phyloP scores from a whole-genome alignment of 2,329 filamentous ascomycete species.

The Karstenula rhodostoma region DNA sequence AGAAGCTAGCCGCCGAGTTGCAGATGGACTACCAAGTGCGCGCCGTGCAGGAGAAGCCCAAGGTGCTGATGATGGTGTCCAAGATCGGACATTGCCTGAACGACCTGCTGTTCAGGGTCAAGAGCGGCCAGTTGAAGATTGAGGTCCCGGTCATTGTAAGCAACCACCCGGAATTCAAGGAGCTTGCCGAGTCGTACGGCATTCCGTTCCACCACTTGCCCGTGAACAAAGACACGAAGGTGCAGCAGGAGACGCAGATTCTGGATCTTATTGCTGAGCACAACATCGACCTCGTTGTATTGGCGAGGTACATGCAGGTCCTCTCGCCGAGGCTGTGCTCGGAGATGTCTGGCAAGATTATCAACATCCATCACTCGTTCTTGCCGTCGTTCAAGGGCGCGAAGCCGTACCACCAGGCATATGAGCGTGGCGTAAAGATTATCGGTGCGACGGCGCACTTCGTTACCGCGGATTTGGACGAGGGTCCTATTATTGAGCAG shows the following conservation, averaged over 20 bases:
- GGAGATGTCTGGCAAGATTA: conserved; percentile 84
- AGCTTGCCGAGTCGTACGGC: conserved; percentile 75
- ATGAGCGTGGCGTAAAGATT: conserved; percentile 86
- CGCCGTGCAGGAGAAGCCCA: conserved; percentile 72
- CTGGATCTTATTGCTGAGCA: conserved; percentile 74
- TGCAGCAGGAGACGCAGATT: conserved; percentile 74
- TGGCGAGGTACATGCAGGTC: conserved; percentile 90
- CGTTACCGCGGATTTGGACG: conserved; percentile 83
- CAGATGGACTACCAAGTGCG: conserved; percentile 76
- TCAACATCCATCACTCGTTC: conserved; percentile 93
- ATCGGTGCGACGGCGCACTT: conserved; percentile 88
- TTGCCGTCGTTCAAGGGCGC: conserved; percentile 87
- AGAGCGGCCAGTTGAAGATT: conserved; percentile 76
- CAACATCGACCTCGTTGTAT: conserved; percentile 78
- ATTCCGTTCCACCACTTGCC: conserved; percentile 84
- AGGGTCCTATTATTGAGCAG: conserved; percentile 90
- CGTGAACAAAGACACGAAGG: conserved; percentile 79
- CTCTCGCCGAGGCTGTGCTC: conserved; percentile 76
- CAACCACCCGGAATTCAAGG: conserved; percentile 78
- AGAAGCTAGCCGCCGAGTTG: conserved; percentile 68
- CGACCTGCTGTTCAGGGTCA: conserved; percentile 81
- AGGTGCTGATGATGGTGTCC: conserved; percentile 87
- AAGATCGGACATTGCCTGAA: conserved; percentile 89
- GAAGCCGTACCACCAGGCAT: conserved; percentile 88
- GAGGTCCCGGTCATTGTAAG: conserved; percentile 82